Base-by-base conservation (phyloP, 2,329 filamentous ascomycete genomes). In the Paecilomyces sp. region DNA sequence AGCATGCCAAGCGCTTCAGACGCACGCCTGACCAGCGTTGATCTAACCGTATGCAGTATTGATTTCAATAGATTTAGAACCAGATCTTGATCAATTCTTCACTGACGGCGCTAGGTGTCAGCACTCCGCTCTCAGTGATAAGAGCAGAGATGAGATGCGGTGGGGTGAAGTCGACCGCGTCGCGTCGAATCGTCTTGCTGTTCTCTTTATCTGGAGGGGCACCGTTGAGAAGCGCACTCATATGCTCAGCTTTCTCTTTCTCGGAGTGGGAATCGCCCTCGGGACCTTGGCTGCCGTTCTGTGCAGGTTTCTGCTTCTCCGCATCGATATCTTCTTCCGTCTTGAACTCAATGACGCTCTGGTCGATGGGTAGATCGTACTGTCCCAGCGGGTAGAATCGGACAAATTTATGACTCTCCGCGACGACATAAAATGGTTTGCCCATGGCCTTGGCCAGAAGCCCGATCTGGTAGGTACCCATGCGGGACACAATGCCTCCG, bases 331-430 rank as follows among this genome's bases (percentile, higher is more conserved):
- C 78, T 47, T 77, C 79, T 4, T 83, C 80, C 1, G 84, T 85
- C 66, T 81, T 81, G 72, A 94, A 95, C 55, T 90, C 85, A 61
- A 94, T 81, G 13, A 95, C 83, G 34, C 85, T 83, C 75, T 96
- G 91, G 70, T 88, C 84, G 65, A 96, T 86, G 0, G 90, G 90
- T 60, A 96, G 79, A 70, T 94, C 90, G 61, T 88, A 85, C 75
- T 96, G 91, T 63, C 88, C 86, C 24, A 94, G 78, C 1, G 93
- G 91, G 68, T 92, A 94, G 58, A 94, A 83, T 68, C 92, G 84
- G 54, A 95, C 91, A 71, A 99, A 97, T 78, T 99, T 99, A 80
- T 99, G 94, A 68, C 90, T 95, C 79, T 99, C 94, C 1, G 89
- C 89, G 4, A 94, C 92, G 18, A 96, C 92, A 70, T 95, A 96